phyloP scores from a whole-genome alignment of 371 early-diverging fungal genomes.

The Rhizopus delemar region DNA sequence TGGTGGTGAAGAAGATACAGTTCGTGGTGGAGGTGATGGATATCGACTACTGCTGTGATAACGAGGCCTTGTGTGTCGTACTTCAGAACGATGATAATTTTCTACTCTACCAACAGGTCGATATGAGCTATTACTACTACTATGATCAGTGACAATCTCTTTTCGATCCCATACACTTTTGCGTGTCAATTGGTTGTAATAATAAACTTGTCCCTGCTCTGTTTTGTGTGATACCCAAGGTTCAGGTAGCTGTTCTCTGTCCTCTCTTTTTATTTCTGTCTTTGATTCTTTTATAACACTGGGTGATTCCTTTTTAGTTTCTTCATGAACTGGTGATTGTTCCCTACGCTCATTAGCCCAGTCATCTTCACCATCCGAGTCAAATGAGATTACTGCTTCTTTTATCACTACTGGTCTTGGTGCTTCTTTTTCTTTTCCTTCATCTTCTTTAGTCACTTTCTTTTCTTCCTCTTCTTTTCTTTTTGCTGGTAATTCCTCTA shows the following conservation, averaged over 20 bases:
- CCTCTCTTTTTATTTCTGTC: background rate
- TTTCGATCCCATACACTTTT: conserved; percentile 15
- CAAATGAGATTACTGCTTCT: conserved; percentile 10
- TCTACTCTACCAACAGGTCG: background rate
- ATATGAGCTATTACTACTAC: background rate
- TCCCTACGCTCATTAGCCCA: background rate
- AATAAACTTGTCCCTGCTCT: conserved; percentile 14
- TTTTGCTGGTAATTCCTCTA: background rate
- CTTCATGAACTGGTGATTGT: background rate
- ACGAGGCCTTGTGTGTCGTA: background rate
- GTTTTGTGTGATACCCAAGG: conserved; percentile 10
- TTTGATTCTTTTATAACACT: background rate
- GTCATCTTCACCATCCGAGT: conserved; percentile 12
- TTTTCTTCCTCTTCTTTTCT: background rate
- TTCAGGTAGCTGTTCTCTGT: background rate
- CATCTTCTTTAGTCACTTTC: background rate
- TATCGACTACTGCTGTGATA: background rate
- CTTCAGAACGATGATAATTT: background rate
- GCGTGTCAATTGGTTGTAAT: conserved; percentile 16
- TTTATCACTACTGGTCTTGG: background rate
- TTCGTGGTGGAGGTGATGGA: background rate
- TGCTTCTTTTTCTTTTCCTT: conserved; percentile 1
- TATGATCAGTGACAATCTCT: background rate
- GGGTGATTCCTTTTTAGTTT: background rate
- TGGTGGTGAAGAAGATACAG: conserved; percentile 8